These are phyloP conservation scores for Carex cristatella DNA, from an alignment of 176 grass and related monocot species.

Conservation along the genomic window DNA sequence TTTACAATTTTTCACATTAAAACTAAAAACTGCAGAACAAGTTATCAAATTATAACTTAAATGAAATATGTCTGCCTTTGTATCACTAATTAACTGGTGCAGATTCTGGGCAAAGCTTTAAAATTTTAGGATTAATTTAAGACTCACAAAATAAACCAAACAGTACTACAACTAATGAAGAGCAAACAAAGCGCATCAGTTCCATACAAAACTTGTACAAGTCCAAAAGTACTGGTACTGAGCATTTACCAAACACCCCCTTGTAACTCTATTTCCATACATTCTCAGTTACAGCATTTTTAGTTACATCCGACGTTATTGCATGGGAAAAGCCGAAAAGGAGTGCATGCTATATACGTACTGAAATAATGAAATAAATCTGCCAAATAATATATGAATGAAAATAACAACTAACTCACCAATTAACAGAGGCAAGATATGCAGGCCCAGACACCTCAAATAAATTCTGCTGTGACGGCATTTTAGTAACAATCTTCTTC, in stretches of 20 bases:
- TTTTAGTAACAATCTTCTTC: background rate
- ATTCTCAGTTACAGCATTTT: background rate
- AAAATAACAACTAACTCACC: slow-evolving; percentile 32
- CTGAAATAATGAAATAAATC: background rate
- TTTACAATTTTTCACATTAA: too few species aligned
- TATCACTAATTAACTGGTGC: too few species aligned
- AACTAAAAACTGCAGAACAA: too few species aligned
- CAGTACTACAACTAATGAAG: background rate
- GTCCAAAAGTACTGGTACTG: background rate
- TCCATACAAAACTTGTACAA: background rate
- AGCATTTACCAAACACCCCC: too few species aligned
- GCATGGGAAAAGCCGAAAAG: background rate
- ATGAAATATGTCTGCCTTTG: too few species aligned
- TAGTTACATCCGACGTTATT: background rate
- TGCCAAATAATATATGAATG: background rate
- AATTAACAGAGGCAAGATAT: slow-evolving; percentile 45
- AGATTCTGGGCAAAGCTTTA: too few species aligned
- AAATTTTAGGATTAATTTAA: too few species aligned
- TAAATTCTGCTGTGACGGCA: slow-evolving; percentile 38
- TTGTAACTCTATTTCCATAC: background rate
- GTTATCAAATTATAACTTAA: too few species aligned
- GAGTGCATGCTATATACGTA: background rate
- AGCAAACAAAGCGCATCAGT: background rate
- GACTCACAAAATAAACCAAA: too few species aligned
- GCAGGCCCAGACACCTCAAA: slow-evolving; percentile 53